A percentile compares a stretch with the other conserved stretches of the same genome.
These are phyloP conservation scores for Croton laevigatus DNA, from an alignment of 441 rosid species.

Conservation along the genomic window DNA sequence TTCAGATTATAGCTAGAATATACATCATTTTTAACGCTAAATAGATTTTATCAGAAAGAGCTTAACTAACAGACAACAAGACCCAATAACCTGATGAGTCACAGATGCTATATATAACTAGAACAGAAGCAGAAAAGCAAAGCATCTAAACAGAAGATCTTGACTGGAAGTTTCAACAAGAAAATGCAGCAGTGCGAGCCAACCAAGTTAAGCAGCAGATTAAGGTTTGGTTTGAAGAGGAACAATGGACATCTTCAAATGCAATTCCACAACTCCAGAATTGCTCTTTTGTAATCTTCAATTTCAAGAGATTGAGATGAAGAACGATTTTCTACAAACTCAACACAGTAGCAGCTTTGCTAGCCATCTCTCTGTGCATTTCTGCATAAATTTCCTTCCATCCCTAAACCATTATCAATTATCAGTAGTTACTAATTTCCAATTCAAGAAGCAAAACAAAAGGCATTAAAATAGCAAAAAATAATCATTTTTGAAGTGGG, in stretches of 20 bases:
- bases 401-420: conserved; percentile 32
- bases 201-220: conserved; percentile 54
- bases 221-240: conserved; percentile 50
- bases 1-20: not conserved
- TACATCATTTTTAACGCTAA: not conserved
- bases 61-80: not conserved
- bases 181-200: conserved; percentile 62
- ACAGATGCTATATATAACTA: not conserved
- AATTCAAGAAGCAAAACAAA: conserved; percentile 8
- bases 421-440: not conserved
- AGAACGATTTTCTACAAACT: conserved; percentile 34
- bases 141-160: not conserved
- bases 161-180: conserved; percentile 50
- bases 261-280: conserved; percentile 36
- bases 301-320: conserved; percentile 41
- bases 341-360: conserved; percentile 37
- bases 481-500: not conserved
- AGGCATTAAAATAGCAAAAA: not conserved
- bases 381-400: conserved; percentile 50
- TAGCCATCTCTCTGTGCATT: conserved; percentile 46
- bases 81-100: too few relatives aligned
- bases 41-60: not conserved
- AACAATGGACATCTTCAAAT: conserved; percentile 54
- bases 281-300: conserved; percentile 39
- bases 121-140: not conserved